phyloP scores from a whole-genome alignment of 345 rosid species.

The Eucalyptus pauciflora region DNA sequence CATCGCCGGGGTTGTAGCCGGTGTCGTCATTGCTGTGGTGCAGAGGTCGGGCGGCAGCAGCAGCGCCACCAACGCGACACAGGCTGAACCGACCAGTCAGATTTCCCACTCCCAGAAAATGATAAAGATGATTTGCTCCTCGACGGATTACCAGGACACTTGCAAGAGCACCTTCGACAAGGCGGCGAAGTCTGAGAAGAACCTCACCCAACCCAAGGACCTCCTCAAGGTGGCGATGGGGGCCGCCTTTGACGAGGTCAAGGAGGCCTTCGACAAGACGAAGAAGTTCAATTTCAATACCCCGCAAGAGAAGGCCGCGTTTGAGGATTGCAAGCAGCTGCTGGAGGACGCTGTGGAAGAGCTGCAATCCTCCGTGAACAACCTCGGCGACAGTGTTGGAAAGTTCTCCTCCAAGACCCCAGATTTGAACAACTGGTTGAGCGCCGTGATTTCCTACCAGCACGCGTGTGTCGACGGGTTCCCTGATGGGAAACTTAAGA shows the following conservation, averaged over 20 bases:
- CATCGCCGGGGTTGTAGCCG: conserved; percentile 24
- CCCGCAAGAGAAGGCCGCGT: conserved; percentile 37
- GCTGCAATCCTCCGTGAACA: conserved; percentile 9
- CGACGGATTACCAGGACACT: conserved; percentile 31
- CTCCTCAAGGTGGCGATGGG: conserved; percentile 38
- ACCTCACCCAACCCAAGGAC: conserved; percentile 21
- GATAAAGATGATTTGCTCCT: conserved; percentile 33
- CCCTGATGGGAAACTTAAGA: conserved; percentile 51
- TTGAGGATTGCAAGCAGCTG: conserved; percentile 51
- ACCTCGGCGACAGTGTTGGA: conserved; percentile 6
- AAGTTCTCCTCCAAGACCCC: conserved; percentile 7
- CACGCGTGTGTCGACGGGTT: conserved; percentile 75
- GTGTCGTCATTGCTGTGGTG: conserved; percentile 21
- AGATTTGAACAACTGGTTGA: conserved; percentile 54
- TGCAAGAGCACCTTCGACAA: conserved; percentile 37
- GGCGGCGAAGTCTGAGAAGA: conserved; percentile 4
- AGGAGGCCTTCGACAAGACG: conserved; percentile 17
- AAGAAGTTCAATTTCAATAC: conserved; percentile 14
- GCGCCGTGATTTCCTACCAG: conserved; percentile 78
- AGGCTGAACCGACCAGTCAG: background rate
- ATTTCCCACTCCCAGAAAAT: conserved; percentile 13
- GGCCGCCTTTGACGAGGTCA: conserved; percentile 27
- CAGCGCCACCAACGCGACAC: background rate
- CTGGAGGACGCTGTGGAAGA: conserved; percentile 48
- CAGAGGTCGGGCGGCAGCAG: background rate